Evolutionary conservation across 2,329 filamentous ascomycete species (phyloP).

Genomic region (Hypoxylon sp.): DNA sequence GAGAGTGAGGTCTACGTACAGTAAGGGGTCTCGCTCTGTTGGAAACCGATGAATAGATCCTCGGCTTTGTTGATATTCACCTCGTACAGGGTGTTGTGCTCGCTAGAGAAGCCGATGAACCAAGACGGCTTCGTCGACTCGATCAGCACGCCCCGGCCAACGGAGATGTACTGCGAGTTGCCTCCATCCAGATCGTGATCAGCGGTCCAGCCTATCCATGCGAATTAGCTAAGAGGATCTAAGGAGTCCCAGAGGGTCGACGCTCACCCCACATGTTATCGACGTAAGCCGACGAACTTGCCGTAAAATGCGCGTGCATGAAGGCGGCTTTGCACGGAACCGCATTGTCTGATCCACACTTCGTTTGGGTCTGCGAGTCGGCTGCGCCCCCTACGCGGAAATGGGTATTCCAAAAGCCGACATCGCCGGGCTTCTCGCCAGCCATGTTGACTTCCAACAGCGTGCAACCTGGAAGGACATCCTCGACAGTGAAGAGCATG

Average conservation of each 20-base stretch:
- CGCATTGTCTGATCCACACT: conserved; percentile 53
- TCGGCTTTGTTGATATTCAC: conserved; percentile 62
- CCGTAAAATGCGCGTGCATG: conserved; percentile 63
- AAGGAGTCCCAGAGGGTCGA: conserved; percentile 30
- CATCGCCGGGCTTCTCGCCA: conserved; percentile 60
- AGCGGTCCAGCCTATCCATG: conserved; percentile 53
- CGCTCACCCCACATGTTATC: conserved; percentile 67
- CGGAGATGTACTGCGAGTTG: conserved; percentile 56
- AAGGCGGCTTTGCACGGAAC: conserved; percentile 62
- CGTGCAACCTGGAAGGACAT: conserved; percentile 57
- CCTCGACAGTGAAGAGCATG: conserved; percentile 64
- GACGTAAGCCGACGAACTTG: conserved; percentile 62
- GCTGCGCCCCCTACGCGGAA: conserved; percentile 62
- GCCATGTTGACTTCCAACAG: conserved; percentile 66
- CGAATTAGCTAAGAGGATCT: conserved; percentile 17
- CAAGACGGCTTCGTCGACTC: conserved; percentile 64
- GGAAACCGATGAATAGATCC: conserved; percentile 60
- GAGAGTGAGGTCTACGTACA: conserved; percentile 33
- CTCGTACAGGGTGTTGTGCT: conserved; percentile 67
- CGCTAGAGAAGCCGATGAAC: conserved; percentile 65
- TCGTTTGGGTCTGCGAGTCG: conserved; percentile 55
- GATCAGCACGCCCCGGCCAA: conserved; percentile 62
- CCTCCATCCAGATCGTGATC: conserved; percentile 66
- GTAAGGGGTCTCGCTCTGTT: conserved; percentile 64
- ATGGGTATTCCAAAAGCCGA: conserved; percentile 64